A percentile compares a stretch with the other conserved stretches of the same genome.
Evolutionary conservation across 169 alveolate species (phyloP).

Genomic region (Plasmodium gaboni): DNA sequence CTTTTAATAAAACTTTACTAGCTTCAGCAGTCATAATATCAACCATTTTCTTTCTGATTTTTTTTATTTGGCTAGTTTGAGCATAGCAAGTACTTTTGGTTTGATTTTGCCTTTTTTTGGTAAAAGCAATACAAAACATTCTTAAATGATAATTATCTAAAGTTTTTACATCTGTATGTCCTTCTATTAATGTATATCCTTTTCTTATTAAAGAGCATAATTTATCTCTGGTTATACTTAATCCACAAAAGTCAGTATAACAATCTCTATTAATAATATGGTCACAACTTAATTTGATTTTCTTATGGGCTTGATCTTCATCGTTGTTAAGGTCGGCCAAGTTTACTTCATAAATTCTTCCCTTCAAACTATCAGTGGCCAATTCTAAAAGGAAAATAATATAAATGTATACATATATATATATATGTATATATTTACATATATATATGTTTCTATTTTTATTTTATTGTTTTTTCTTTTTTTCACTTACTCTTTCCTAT

Average conservation of each 20-base stretch:
- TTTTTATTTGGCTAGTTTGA: constrained; percentile 94
- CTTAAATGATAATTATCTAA: constrained; percentile 96
- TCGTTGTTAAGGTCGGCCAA: constrained; percentile 96
- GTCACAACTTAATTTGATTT: constrained; percentile 95
- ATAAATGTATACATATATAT: not conserved
- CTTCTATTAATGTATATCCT: constrained; percentile 97
- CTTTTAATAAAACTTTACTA: constrained; percentile 93
- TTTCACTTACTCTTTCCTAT: constrained; percentile 92
- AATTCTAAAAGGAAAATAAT: constrained; percentile 79
- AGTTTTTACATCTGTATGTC: constrained; percentile 97
- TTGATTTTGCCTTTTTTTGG: constrained; percentile 95
- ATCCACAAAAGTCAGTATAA: constrained; percentile 97
- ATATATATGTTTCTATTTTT: constrained; percentile 6
- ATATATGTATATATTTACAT: not conserved
- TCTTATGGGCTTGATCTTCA: constrained; percentile 96
- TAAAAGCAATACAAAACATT: constrained; percentile 97
- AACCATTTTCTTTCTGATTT: constrained; percentile 97
- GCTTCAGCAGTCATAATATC: constrained; percentile 96
- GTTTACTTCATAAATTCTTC: constrained; percentile 96
- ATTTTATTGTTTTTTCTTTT: constrained; percentile 1
- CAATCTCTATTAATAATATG: constrained; percentile 96
- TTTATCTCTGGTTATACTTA: constrained; percentile 97
- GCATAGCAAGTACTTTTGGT: constrained; percentile 98
- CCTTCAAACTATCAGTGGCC: constrained; percentile 95
- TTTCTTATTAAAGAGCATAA: constrained; percentile 96